phyloP scores from a whole-genome alignment of 805 yeast genomes.

The Gaillardinia entomophila region DNA sequence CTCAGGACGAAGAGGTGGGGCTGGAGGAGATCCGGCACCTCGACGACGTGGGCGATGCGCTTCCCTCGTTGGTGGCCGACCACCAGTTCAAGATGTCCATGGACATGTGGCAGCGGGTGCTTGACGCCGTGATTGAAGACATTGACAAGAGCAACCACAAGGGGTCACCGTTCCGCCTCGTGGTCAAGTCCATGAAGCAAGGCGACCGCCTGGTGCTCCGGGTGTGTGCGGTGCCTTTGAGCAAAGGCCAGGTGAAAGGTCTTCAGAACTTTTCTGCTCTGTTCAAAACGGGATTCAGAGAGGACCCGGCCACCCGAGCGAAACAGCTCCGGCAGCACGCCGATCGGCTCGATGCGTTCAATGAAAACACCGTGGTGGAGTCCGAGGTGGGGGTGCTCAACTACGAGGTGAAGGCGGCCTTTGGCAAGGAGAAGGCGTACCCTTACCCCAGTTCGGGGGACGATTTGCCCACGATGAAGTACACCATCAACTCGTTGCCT shows the following conservation, averaged over 20 bases:
- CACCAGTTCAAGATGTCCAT: conserved; percentile 57
- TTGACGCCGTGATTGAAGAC: conserved; percentile 23
- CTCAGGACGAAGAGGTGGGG: conserved; percentile 6
- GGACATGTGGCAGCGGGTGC: conserved; percentile 20
- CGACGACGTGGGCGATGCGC: conserved; percentile 11
- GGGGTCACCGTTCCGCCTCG: conserved; percentile 22
- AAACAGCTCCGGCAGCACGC: conserved; percentile 19
- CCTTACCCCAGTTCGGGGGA: conserved; percentile 19
- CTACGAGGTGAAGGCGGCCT: conserved; percentile 16
- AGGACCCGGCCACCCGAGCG: conserved; percentile 16
- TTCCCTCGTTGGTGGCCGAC: conserved; percentile 53
- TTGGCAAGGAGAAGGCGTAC: conserved; percentile 10
- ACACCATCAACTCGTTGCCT: conserved; percentile 10
- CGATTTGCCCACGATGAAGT: conserved; percentile 17
- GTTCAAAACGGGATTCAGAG: conserved; percentile 27
- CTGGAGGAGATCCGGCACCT: not conserved
- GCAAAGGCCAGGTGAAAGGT: conserved; percentile 10
- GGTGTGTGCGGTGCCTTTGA: conserved; percentile 27
- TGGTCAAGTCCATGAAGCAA: conserved; percentile 11
- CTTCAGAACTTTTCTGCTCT: conserved; percentile 19
- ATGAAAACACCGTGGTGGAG: conserved; percentile 9
- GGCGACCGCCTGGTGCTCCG: conserved; percentile 7
- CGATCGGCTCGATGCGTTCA: conserved; percentile 18
- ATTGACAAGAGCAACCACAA: conserved; percentile 9
- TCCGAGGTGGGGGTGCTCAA: conserved; percentile 11